A percentile compares a stretch with the other conserved stretches of the same genome.
Evolutionary conservation across 169 alveolate species (phyloP).

Genomic region (Eimeria nieschulzi): DNA sequence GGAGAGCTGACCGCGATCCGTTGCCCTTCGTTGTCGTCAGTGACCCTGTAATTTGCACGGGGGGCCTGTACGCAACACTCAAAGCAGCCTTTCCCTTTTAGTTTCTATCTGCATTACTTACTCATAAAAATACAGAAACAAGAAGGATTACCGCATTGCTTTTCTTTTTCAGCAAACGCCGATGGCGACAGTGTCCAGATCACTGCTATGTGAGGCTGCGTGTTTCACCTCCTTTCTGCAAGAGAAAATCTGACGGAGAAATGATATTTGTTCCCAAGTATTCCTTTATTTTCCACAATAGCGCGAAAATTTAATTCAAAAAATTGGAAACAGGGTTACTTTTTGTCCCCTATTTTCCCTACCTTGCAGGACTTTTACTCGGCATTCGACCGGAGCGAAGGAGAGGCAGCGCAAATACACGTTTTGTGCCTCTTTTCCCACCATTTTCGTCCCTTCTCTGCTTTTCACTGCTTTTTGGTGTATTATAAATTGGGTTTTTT

Average conservation of each 20-base stretch:
- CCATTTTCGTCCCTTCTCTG: not conserved
- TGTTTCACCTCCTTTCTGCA: not conserved
- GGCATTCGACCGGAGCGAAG: slow-evolving; percentile 15
- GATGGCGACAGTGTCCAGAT: too few relatives aligned
- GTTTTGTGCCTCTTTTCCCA: not conserved
- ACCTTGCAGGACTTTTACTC: slow-evolving; percentile 2
- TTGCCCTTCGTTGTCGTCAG: too few relatives aligned
- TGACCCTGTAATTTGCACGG: too few relatives aligned
- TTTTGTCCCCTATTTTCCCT: not conserved
- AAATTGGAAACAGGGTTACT: not conserved
- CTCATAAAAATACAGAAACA: too few relatives aligned
- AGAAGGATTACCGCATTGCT: too few relatives aligned
- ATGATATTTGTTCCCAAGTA: not conserved
- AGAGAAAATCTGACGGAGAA: not conserved
- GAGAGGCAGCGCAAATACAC: not conserved
- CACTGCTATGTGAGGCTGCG: not conserved
- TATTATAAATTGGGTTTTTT: not conserved
- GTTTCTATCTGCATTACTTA: too few relatives aligned
- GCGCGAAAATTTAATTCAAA: not conserved
- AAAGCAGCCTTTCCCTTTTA: too few relatives aligned
- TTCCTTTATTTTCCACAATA: not conserved
- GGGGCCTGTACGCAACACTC: too few relatives aligned
- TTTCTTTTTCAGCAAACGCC: too few relatives aligned
- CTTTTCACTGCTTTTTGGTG: slow-evolving; percentile 1
- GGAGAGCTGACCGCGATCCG: too few relatives aligned